phyloP scores from a whole-genome alignment of 208 protist species.

The Acanthamoeba castellanii region DNA sequence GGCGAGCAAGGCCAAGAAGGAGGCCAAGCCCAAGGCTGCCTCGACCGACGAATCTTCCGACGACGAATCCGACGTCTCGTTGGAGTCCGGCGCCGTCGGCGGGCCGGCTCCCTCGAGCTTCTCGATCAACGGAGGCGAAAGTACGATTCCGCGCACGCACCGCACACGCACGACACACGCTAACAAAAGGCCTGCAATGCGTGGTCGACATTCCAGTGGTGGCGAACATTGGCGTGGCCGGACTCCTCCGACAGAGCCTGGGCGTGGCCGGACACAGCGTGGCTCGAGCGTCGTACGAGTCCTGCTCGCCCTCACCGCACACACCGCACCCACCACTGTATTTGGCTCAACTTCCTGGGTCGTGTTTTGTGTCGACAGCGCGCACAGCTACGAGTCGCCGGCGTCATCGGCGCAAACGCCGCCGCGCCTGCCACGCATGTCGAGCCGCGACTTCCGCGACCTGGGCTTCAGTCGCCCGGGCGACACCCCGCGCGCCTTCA shows the following conservation, averaged over 20 bases:
- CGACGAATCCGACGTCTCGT: not conserved
- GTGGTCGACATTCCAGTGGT: no score
- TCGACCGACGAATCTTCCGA: not conserved
- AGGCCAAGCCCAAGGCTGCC: not conserved
- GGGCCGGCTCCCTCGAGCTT: not conserved
- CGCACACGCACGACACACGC: no score
- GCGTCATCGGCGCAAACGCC: not conserved
- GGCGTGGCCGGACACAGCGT: not conserved
- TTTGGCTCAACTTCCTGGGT: not conserved
- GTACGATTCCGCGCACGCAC: no score
- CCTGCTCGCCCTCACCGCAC: not conserved
- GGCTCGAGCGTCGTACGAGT: not conserved
- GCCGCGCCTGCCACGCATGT: not conserved
- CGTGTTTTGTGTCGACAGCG: not conserved
- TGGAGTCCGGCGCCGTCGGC: not conserved
- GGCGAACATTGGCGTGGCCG: not conserved
- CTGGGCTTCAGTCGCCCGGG: not conserved
- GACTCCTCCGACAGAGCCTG: not conserved
- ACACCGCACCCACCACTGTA: not conserved
- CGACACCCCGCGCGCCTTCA: not conserved
- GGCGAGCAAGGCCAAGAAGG: not conserved
- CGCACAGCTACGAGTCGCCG: not conserved
- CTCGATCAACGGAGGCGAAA: not conserved
- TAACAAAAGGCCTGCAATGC: no score
- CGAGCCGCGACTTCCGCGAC: constrained; percentile 4